These are phyloP conservation scores for Iris pallida DNA, from an alignment of 116 monocot species.

Conservation along the genomic window DNA sequence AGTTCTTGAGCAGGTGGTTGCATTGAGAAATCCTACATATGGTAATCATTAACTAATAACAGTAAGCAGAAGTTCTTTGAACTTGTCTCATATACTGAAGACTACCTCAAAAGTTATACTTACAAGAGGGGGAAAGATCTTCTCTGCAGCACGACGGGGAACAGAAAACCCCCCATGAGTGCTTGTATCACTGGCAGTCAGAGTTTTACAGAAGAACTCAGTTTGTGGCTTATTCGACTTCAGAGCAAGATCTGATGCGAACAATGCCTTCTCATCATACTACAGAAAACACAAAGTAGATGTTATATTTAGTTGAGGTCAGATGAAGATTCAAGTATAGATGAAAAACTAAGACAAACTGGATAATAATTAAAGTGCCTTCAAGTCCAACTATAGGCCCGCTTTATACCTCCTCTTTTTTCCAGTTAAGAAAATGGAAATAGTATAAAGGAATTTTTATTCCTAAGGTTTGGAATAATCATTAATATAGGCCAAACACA, in stretches of 20 bases:
- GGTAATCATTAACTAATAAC: background rate
- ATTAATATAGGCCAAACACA: background rate
- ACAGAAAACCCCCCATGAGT: conserved; percentile 98
- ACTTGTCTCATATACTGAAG: background rate
- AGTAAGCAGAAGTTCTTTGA: background rate
- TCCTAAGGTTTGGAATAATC: background rate
- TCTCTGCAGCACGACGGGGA: conserved; percentile 90
- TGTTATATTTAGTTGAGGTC: background rate
- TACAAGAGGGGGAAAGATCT: conserved; percentile 96
- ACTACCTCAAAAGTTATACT: conserved; percentile 11
- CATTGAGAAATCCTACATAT: conserved; percentile 84
- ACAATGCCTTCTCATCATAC: conserved; percentile 74
- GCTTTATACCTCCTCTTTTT: background rate
- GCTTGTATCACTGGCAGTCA: conserved; percentile 96
- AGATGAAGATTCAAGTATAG: background rate
- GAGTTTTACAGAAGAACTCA: conserved; percentile 95
- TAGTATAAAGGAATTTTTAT: background rate
- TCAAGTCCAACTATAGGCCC: background rate
- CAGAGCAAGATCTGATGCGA: conserved; percentile 63
- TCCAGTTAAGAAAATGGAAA: background rate
- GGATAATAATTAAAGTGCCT: background rate
- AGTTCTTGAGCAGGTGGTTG: conserved; percentile 96
- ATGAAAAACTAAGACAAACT: conserved; percentile 1
- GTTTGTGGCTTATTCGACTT: conserved; percentile 52
- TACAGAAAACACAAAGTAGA: conserved; percentile 14